Evolutionary conservation across 2,329 filamentous ascomycete species (phyloP), one percentile per base, ranked within the genome.

Genomic region (Fonsecaea monophora): DNA sequence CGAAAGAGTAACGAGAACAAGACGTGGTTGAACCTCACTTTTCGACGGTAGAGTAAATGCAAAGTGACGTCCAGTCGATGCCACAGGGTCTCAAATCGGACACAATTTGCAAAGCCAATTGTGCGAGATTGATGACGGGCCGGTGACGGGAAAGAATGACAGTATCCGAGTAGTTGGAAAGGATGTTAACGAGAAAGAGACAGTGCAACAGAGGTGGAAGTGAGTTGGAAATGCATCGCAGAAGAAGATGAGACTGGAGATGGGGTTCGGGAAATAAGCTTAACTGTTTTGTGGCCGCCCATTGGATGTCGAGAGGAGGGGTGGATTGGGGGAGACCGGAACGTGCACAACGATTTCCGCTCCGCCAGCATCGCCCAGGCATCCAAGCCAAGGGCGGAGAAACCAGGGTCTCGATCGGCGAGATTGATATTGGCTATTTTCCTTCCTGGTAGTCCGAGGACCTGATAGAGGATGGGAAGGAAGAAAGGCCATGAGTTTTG

Each of bases 1-100:
- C 53, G 54, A 42, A 64, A 45, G 25, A 25, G 53, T 58, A 32
- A 64, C 61, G 61, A 25, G 48, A 58, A 59, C 30, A 64, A 38
- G 34, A n/a, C 53, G 50, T 48, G 32, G 42, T 42, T 13, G 15
- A 9, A 40, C 10, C 63, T 61, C 25, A 61, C 30, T 48, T 60
- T 50, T 32, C 32, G 34, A 30, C 37, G 13, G 50, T 6, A 34
- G 40, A 57, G 53, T 45, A 57, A 65, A 50, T 53, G 37, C n/a
- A 38, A n/a, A 48, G 10, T 57, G 57, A 61, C 50, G 63, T 57
- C 40, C 10, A 9, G 53, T 13, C 57, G 35, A 65, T 25, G 32
- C 55, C 42, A n/a, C 21, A 50, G 42, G 35, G 30, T 53, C 55
- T 45, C 42, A 18, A 58, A 12, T 45, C 12, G 54, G 12, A 53